Base-by-base conservation (phyloP, 768 basidiomycete species). In the Lyophyllum atratum region DNA sequence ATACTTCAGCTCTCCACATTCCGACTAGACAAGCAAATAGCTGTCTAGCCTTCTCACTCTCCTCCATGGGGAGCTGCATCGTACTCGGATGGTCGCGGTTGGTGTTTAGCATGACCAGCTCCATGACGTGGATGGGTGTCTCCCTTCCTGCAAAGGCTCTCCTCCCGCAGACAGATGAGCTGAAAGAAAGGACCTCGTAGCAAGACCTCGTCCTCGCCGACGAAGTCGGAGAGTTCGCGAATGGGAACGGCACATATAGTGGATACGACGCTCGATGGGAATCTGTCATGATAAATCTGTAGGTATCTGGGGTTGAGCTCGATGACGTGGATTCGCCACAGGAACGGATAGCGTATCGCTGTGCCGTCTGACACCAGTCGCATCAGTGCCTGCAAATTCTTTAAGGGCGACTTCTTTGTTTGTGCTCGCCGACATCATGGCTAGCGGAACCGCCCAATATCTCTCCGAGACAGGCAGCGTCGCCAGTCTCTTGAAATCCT, bases 61-160 rank as follows among this genome's bases (percentile, higher is more conserved):
- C 53, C 33, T 43, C 56, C 19, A 12, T 11, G 34, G 49, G 37
- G 22, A 61, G 60, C 19, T 58, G 43, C 60, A 58, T 58, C 14
- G 56, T 61, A 43, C 56, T 61, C 4, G 60, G 60, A 29, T 61
- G 60, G 40, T 61, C 60, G 10, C 60, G 60, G 39, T 61, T 61
- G 25, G 54, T 25, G 29, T 61, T 61, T 26, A 61, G 28, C 60
- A 61, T 61, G 24, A 61, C 56, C 54, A 61, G 29, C 22, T 61
- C 60, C 54, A 61, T 61, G 17, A 61, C 60, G 22, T 58, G 55
- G 15, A 61, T 42, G 4, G 59, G 51, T 22, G 21, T 42, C 28
- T 58, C 56, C 7, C 47, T 44, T 19, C 60, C 56, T 24, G 58
- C 60, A 4, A 61, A 39, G 11, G 52, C 7, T 22, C 14, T 61